Evolutionary conservation across 352 stramenopile species (phyloP), one percentile per base, ranked within the genome.

Genomic region (Phytophthora sp.): DNA sequence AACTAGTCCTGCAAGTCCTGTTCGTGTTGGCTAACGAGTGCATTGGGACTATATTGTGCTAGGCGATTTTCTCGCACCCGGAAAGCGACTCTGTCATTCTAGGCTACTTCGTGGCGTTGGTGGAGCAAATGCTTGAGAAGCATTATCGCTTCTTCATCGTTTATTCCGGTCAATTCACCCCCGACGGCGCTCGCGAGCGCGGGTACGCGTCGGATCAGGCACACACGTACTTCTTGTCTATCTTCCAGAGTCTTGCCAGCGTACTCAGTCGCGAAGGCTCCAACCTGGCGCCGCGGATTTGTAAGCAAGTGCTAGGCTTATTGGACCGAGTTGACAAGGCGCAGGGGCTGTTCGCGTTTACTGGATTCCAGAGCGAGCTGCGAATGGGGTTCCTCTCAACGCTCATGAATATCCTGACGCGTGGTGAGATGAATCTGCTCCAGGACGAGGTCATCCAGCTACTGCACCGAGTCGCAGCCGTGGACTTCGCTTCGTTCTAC

Each of bases 71-170:
- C 56, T 78, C 75, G 1, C 83, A 91, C 31, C 65, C 77, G 0
- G 79, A 92, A 61, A 92, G 81, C 32, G 82, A 92, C 51, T 79
- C 79, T 0, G 65, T 91, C 30, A 84, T 89, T 21, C 48, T 92
- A 7, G 66, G 76, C 28, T 92, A 88, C 62, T 94, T 87, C 38
- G 74, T 94, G 27, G 71, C 77, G 11, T 63, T 94, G 12, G 60
- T 92, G 2, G 83, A 92, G 60, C 82, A 91, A 51, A 60, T 94
- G 20, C 54, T 94, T 9, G 82, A 91, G 57, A 92, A 92, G 51
- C 85, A 92, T 32, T 94, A 88, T 60, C 79, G 85, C 21, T 92
- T 89, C 52, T 94, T 94, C 54, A 84, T 94, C 21, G 66, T 74
- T 2, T 75, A 76, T 21, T 72, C 64, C 1, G 63, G 69, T n/a